Evolutionary conservation across 2,329 filamentous ascomycete genomes (phyloP).

Genomic region (Gyromitra esculenta): DNA sequence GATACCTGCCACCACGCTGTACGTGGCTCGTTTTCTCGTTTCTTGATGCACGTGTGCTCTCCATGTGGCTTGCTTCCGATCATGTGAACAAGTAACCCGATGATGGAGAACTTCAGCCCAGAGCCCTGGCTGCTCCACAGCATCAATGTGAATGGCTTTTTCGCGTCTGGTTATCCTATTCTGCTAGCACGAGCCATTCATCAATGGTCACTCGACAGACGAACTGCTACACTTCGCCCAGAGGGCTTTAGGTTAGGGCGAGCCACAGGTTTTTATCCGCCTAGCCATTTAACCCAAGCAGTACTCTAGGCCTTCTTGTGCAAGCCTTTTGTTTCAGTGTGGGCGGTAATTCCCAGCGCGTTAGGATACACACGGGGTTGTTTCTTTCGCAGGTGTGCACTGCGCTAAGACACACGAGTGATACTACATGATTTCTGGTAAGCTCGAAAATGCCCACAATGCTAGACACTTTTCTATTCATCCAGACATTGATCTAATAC

Average conservation of each 20-base stretch:
- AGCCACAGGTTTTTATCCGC: background rate
- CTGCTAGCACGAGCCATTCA: background rate
- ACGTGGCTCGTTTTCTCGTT: background rate
- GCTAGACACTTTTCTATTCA: background rate
- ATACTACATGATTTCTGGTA: background rate
- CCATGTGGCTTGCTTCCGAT: conserved; percentile 7
- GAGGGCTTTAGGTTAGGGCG: background rate
- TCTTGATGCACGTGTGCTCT: conserved; percentile 5
- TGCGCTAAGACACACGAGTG: background rate
- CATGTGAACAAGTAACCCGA: conserved; percentile 21
- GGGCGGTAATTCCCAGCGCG: background rate
- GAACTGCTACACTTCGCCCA: background rate
- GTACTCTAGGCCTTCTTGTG: background rate
- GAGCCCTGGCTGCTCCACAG: background rate
- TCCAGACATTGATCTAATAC: background rate
- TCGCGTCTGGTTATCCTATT: background rate
- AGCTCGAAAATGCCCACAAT: background rate
- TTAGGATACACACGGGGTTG: background rate
- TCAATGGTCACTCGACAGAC: background rate
- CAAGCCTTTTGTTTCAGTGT: background rate
- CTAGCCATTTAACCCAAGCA: background rate
- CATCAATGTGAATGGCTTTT: background rate
- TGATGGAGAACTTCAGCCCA: background rate
- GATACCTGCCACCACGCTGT: background rate
- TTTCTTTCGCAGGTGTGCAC: no score